phyloP scores from a whole-genome alignment of 1,284 basidiomycete genomes.

The Moesziomyces globuligerus region DNA sequence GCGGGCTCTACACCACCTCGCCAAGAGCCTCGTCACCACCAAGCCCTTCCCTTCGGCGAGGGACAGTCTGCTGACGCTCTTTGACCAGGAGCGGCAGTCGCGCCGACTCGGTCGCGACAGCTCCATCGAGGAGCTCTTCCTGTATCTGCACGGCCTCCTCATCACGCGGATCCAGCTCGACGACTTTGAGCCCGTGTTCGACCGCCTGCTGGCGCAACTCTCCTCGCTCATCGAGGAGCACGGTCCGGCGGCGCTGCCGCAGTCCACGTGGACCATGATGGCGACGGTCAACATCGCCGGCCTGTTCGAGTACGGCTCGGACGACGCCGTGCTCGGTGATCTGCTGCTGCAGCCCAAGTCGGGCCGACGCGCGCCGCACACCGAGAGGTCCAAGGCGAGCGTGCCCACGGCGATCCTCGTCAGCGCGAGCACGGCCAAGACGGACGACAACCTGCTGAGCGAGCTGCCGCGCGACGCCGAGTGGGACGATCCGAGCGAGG shows the following conservation, averaged over 20 bases:
- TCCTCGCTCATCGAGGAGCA: slow-evolving; percentile 13
- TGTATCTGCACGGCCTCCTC: slow-evolving; percentile 92
- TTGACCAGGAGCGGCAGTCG: slow-evolving; percentile 77
- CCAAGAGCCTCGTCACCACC: slow-evolving; percentile 76
- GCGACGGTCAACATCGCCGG: slow-evolving; percentile 82
- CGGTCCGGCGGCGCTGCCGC: slow-evolving; percentile 63
- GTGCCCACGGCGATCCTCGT: slow-evolving; percentile 45
- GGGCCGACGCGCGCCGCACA: slow-evolving; percentile 40
- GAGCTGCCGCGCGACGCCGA: slow-evolving; percentile 38
- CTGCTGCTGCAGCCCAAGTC: slow-evolving; percentile 28
- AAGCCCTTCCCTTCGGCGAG: slow-evolving; percentile 87
- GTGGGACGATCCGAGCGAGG: slow-evolving; percentile 43
- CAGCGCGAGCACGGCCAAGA: slow-evolving; percentile 50
- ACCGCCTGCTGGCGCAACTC: slow-evolving; percentile 85
- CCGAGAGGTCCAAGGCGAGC: slow-evolving; percentile 69
- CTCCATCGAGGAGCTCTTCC: slow-evolving; percentile 81
- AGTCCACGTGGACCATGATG: slow-evolving; percentile 96
- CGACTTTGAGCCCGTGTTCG: slow-evolving; percentile 82
- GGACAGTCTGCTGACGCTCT: slow-evolving; percentile 85
- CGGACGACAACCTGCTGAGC: slow-evolving; percentile 38
- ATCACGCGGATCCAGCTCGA: slow-evolving; percentile 94
- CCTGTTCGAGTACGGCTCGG: slow-evolving; percentile 87
- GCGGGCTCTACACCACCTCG: slow-evolving; percentile 88
- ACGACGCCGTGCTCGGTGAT: slow-evolving; percentile 74
- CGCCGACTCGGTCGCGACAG: slow-evolving; percentile 75